Base-by-base conservation (phyloP, 805 yeast species). In the Tetrapisispora phaffii region DNA sequence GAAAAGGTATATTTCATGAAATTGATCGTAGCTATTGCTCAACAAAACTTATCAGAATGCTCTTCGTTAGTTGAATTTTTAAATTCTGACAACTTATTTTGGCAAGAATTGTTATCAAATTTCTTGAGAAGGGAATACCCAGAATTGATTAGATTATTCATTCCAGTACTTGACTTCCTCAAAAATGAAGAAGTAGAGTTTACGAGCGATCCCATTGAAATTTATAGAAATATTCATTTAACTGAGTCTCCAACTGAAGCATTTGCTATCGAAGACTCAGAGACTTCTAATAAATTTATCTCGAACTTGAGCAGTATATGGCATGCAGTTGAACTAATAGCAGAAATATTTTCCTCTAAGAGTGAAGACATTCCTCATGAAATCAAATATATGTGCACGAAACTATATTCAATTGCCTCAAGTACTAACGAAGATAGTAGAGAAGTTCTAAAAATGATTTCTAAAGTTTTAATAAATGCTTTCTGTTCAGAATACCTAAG, bases 211-310 rank as follows among this genome's bases (percentile, higher is more conserved):
- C 97, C 97, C 2, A 59, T 75, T 2, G 63, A 66, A 15, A 80
- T 85, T 23, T 75, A 75, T 57, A 55, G 60, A 24, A 56, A 53
- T 2, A 49, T 79, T n/a, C 65, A 55, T 61, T 69, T 58, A 65
- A 41, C 57, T 34, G 60, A 70, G 46, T 55, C 67, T 2, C 61
- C 69, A 19, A 58, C 73, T 3, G 58, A 78, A 4, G 80, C 84
- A 0, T 82, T 77, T 44, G 95, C 97, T 1, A 85, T 90, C 49
- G 82, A 82, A 50, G 89, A 85, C 51, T 75, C 79, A 1, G 79
- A 74, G n/a, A 87, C 90, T 0, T 75, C 93, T 29, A 63, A 66
- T 0, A 71, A 72, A 36, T 93, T 86, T 60, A 80, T 93, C 29
- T 63, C 71, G 31, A 89, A 93, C 53, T 67, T 93, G 55, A 85